Percentiles rank a stretch among this genome's conserved stretches.
phyloP scores from a whole-genome alignment of 257 asterid genomes.

The Cinchona pubescens region DNA sequence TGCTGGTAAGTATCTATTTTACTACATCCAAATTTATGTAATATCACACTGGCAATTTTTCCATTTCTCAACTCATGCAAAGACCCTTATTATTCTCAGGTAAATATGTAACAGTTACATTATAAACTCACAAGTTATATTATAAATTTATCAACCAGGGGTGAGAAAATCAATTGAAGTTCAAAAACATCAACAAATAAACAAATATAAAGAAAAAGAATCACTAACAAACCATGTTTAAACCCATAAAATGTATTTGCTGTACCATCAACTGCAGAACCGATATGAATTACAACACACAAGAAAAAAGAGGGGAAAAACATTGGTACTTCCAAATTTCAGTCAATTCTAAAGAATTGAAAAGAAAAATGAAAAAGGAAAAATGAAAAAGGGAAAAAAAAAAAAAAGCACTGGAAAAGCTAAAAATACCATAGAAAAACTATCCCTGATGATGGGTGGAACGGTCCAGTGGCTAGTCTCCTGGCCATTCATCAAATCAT shows the following conservation, averaged over 20 bases:
- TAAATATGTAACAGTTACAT: background rate
- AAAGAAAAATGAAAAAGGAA: background rate
- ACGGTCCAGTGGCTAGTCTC: conserved; percentile 83
- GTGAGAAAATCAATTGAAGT: background rate
- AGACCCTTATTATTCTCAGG: too few species aligned
- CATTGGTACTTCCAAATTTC: background rate
- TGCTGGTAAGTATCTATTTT: background rate
- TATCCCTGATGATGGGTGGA: conserved; percentile 74
- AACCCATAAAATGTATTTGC: conserved; percentile 80
- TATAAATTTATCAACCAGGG: background rate
- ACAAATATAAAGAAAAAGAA: background rate
- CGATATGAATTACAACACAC: conserved; percentile 48
- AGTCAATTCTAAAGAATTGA: background rate
- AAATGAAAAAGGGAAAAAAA: background rate
- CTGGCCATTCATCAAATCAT: conserved; percentile 32
- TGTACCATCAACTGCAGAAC: conserved; percentile 88
- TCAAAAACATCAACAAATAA: background rate
- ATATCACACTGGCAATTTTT: background rate
- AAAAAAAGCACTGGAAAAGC: background rate
- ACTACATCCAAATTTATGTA: background rate
- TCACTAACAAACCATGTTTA: conserved; percentile 50
- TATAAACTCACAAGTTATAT: background rate
- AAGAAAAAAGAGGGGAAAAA: background rate
- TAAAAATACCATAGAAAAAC: conserved; percentile 73
- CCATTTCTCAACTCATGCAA: background rate